Base-by-base conservation (phyloP, 1,284 basidiomycete genomes). In the Trichosporon ovoides region DNA sequence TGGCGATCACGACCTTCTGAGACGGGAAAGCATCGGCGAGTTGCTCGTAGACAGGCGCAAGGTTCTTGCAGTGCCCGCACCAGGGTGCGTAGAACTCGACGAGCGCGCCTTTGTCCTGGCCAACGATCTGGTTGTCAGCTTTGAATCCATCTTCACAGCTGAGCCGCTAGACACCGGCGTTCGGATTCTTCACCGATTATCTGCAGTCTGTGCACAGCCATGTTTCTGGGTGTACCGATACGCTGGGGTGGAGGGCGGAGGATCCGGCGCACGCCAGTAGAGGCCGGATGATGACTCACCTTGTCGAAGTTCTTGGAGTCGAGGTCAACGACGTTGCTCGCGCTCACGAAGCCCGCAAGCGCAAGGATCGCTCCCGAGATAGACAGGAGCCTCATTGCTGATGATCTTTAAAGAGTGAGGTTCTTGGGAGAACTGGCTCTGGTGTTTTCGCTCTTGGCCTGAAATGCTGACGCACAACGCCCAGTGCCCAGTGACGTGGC, bases 11-110 rank as follows among this genome's bases (percentile, higher is more conserved):
- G 22, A 97, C 88, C 72, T 88, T 89, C 75, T 90, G 85, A 22
- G 66, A 56, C 5, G 83, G 79, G 71, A 87, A 97, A 12, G 88
- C 87, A 70, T 95, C 88, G 36, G 87, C 94, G 18, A 97, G 84
- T 74, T 94, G 82, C 74, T 95, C 94, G 67, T 90, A 97, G 3
- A 80, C 77, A 11, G 93, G 93, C 0, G 89, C 91, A 58, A 97
- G 73, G 52, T 63, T 75, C 71, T 79, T 79, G 77, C 79, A 80
- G 65, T 80, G 79, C 20, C 78, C 78, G 65, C 78, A 80, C 78
- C 77, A 74, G 69, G 74, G 74, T 24, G 74, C 74, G 50, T 61
- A 76, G 67, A 94, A 94, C 78, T 93, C 91, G 28, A 94, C 89
- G 40, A 93, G 81, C 65, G 87, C 89, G 55, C 87, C 85, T 73